Evolutionary conservation across 202 grass and related monocot genomes (phyloP).

Genomic region (Dendrocalamus latiflorus): DNA sequence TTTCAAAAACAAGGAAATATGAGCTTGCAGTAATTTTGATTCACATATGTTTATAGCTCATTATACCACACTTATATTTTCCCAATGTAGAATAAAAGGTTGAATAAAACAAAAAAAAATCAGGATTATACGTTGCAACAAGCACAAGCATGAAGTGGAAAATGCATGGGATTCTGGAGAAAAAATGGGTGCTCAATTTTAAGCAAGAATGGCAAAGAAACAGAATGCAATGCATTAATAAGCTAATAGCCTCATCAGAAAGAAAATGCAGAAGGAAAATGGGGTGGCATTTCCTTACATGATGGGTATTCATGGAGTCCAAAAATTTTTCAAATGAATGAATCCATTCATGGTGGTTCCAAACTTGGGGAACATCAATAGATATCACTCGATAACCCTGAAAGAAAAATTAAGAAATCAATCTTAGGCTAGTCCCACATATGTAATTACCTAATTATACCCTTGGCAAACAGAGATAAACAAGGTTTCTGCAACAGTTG

Average conservation of each 20-base stretch:
- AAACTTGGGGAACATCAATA: slow-evolving; percentile 82
- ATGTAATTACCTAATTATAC: neutral
- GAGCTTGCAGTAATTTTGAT: neutral
- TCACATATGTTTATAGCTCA: neutral
- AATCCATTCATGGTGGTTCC: slow-evolving; percentile 94
- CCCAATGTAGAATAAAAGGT: neutral
- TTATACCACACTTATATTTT: neutral
- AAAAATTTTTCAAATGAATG: slow-evolving; percentile 95
- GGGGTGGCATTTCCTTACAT: slow-evolving; percentile 50
- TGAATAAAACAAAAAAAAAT: neutral
- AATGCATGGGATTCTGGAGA: neutral
- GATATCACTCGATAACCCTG: slow-evolving; percentile 93
- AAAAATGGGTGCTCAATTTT: neutral
- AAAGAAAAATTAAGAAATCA: neutral
- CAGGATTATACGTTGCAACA: neutral
- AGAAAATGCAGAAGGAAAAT: neutral
- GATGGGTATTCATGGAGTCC: slow-evolving; percentile 84
- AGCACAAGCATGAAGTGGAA: neutral
- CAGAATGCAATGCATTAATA: neutral
- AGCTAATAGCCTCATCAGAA: neutral
- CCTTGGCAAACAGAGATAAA: neutral
- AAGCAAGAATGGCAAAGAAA: neutral
- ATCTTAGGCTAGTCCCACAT: neutral
- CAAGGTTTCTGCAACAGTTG: neutral
- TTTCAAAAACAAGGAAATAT: neutral